phyloP scores from a whole-genome alignment of 2,329 filamentous ascomycete species.

The Cladosporium colombiae region DNA sequence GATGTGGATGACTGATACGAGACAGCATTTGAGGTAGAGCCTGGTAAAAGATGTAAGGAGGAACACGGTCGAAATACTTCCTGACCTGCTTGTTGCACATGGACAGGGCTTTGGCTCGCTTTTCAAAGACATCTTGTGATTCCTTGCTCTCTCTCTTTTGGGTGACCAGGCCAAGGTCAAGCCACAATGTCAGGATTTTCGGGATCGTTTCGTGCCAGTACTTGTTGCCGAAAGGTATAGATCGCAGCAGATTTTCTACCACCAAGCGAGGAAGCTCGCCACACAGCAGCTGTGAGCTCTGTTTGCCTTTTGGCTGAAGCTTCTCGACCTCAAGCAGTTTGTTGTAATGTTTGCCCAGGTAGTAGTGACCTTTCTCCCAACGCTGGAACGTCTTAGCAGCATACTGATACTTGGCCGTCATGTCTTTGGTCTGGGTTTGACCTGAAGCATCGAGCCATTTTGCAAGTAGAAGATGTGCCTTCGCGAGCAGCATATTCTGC shows the following conservation, averaged over 20 bases:
- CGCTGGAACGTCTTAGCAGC: slow-evolving; percentile 68
- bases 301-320: slow-evolving; percentile 70
- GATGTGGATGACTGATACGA: slow-evolving; percentile 86
- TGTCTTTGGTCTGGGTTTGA: slow-evolving; percentile 79
- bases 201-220: slow-evolving; percentile 95
- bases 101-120: slow-evolving; percentile 65
- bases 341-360: slow-evolving; percentile 94
- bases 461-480: slow-evolving; percentile 83
- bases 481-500: slow-evolving; percentile 65
- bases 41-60: slow-evolving; percentile 77
- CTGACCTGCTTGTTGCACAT: slow-evolving; percentile 72
- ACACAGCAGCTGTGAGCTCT: slow-evolving; percentile 58
- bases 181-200: slow-evolving; percentile 87
- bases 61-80: slow-evolving; percentile 73
- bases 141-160: slow-evolving; percentile 41
- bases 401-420: slow-evolving; percentile 79
- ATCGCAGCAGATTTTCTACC: slow-evolving; percentile 89
- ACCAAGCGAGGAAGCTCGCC: slow-evolving; percentile 87
- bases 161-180: slow-evolving; percentile 78
- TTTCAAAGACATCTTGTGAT: slow-evolving; percentile 15
- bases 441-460: slow-evolving; percentile 98
- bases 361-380: slow-evolving; percentile 98
- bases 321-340: slow-evolving; percentile 92
- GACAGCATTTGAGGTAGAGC: slow-evolving; percentile 91
- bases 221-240: slow-evolving; percentile 85